A percentile compares a stretch with the other conserved stretches of the same genome.
Conservation (phyloP, 2,329 filamentous ascomycete genomes). For the Aureobasidium sp. region DNA sequence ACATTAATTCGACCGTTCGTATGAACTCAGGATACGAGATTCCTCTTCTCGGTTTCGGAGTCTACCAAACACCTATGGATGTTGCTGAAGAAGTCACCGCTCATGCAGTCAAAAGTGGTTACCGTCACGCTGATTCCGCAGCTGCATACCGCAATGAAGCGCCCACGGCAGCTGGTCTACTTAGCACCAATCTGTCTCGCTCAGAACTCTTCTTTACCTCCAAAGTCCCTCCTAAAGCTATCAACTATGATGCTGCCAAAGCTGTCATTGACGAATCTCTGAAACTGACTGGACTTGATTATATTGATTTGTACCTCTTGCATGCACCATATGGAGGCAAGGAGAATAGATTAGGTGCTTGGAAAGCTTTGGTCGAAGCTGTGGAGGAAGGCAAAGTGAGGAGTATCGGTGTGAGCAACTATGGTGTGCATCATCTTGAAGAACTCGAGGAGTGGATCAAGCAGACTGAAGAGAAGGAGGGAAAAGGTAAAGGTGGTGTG, state of each 20-base stretch:
- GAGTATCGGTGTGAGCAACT: slow-evolving; percentile 47
- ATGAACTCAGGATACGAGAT: slow-evolving; percentile 55
- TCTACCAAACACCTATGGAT: slow-evolving; percentile 41
- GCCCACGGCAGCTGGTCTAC: slow-evolving; percentile 45
- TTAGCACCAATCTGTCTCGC: slow-evolving; percentile 43
- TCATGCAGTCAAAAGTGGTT: slow-evolving; percentile 48
- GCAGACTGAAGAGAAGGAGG: slow-evolving; percentile 56
- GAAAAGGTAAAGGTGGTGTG: slow-evolving; percentile 55
- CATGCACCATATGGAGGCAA: slow-evolving; percentile 47
- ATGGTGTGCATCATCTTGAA: slow-evolving; percentile 46
- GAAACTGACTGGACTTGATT: slow-evolving; percentile 44
- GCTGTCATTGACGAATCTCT: slow-evolving; percentile 56
- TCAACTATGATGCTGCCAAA: slow-evolving; percentile 58
- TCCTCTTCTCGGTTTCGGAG: slow-evolving; percentile 48
- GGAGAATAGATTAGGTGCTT: slow-evolving; percentile 41
- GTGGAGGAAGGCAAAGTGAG: slow-evolving; percentile 44
- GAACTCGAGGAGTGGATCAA: slow-evolving; percentile 46
- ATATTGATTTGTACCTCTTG: slow-evolving; percentile 40
- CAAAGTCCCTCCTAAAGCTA: slow-evolving; percentile 43
- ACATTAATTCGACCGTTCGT: slow-evolving; percentile 35
- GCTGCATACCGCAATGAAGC: slow-evolving; percentile 51
- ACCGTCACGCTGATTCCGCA: slow-evolving; percentile 53
- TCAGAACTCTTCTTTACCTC: slow-evolving; percentile 54
- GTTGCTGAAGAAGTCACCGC: slow-evolving; percentile 49
- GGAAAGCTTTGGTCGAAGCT: slow-evolving; percentile 47